A percentile compares a stretch with the other conserved stretches of the same genome.
Conservation (phyloP, 352 stramenopile species). For the Globisporangium barbulae region DNA sequence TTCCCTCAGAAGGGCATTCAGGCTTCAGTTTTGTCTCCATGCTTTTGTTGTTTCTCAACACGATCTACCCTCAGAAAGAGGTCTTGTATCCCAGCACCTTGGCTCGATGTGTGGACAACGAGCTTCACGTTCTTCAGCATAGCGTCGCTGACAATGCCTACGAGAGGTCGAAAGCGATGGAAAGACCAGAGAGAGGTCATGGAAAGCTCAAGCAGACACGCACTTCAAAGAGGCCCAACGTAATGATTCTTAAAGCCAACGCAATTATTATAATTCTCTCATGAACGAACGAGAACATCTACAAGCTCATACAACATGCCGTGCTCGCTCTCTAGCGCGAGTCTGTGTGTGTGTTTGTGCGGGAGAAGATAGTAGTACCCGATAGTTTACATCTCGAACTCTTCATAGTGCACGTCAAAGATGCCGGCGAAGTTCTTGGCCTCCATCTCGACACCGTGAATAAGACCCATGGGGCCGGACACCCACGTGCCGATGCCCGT, state of each 20-base stretch:
- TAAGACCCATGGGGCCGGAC: constrained; percentile 77
- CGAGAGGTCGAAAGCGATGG: no score
- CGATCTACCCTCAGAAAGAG: no score
- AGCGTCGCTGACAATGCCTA: no score
- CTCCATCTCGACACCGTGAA: constrained; percentile 73
- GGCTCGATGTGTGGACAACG: no score
- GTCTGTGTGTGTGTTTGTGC: no score
- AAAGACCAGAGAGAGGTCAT: no score
- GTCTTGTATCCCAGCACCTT: no score
- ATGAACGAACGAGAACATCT: constrained; percentile 2
- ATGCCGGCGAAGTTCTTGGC: constrained; percentile 75
- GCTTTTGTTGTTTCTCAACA: no score
- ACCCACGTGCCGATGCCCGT: constrained; percentile 82
- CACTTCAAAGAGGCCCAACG: background rate
- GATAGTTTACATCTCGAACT: constrained; percentile 84
- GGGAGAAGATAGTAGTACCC: background rate
- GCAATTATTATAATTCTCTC: constrained; percentile 10
- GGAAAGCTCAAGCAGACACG: no score
- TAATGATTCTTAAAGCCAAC: background rate
- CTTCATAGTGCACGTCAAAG: constrained; percentile 87
- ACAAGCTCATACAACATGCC: constrained; percentile 1
- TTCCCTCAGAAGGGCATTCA: no score
- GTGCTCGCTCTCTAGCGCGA: constrained; percentile 3
- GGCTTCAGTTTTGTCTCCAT: no score
- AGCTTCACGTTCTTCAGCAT: no score